Evolutionary conservation across 1,284 basidiomycete genomes (phyloP).

Genomic region (Leccinum fuscescens): DNA sequence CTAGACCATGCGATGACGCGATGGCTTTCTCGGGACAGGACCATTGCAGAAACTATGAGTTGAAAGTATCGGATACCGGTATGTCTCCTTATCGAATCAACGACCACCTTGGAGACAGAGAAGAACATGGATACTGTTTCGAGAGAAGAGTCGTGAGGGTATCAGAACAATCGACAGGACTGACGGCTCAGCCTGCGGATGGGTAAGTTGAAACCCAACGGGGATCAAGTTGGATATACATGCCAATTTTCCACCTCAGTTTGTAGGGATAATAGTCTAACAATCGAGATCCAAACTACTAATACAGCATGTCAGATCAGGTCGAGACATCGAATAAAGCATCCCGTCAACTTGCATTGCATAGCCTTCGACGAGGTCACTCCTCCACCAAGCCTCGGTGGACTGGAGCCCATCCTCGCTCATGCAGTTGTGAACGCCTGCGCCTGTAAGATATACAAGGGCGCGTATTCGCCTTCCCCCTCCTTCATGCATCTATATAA

Average conservation of each 20-base stretch:
- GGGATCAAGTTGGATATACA: not conserved
- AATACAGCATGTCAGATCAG: too few relatives aligned
- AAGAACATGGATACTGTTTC: not conserved
- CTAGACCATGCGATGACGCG: not conserved
- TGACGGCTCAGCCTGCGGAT: not conserved
- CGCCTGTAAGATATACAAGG: too few relatives aligned
- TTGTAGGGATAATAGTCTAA: too few relatives aligned
- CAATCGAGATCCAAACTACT: too few relatives aligned
- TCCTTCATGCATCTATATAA: constrained; percentile 57
- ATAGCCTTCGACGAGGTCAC: too few relatives aligned
- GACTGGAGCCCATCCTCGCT: too few relatives aligned
- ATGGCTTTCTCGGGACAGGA: not conserved
- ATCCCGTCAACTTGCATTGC: too few relatives aligned
- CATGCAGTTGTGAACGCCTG: constrained; percentile 17
- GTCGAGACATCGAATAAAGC: too few relatives aligned
- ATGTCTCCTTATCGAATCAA: not conserved
- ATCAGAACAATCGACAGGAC: not conserved
- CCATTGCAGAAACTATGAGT: not conserved
- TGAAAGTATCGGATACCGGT: not conserved
- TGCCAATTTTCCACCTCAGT: too few relatives aligned
- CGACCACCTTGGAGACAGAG: not conserved
- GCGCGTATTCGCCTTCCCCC: constrained; percentile 14
- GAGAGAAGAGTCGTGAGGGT: not conserved
- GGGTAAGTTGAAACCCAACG: too few relatives aligned
- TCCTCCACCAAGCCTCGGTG: too few relatives aligned